Base-by-base conservation (phyloP, 192 early-diverging fungal genomes). In the Coemansia sp. region DNA sequence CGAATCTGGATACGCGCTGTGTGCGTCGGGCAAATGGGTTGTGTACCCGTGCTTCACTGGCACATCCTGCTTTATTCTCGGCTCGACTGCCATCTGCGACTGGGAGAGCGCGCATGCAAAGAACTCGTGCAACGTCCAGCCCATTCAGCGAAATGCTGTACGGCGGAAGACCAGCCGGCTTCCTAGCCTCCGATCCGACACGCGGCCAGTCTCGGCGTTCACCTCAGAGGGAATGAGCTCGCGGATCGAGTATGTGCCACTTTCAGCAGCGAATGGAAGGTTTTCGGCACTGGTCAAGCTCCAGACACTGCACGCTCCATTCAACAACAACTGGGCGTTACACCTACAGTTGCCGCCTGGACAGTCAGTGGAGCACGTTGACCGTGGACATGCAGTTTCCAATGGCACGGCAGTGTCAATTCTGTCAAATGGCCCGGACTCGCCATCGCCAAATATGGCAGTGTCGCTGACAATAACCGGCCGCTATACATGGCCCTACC, bases 391-490 rank as follows among this genome's bases (percentile, higher is more conserved):
- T 5, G 7, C 61, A 39, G 28, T 28, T 27, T 17, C 61, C 7
- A 55, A 53, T 42, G 53, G 53, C 25, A 52, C 60, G 10, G 27
- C 36, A 0, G 39, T 60, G 6, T 22, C 55, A 4, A 75, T 75
- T 23, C 17, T 19, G 3, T 48, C 71, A 2, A 25, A 25, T 1
- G 28, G 55, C 10, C 8, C 32, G 3, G 41, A 17, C 4, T 40
- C 45, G 5, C 5, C 28, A 19, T 9, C 23, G 2, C 53, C 34
- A 23, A 57, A 19, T 9, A 75, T 75, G 72, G 57, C 62, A 21
- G 31, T 75, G 0, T 55, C 57, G 0, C 57, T 75, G 23, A 49
- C 55, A 26, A 34, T 75, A n/a, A 45, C 34, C 20, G 72, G 72
- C 23, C 41, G 45, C 27, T 75, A 64, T 32, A 32, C 7, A 1